Conservation (phyloP, 257 asterid genomes). For the Capsicum chinense region DNA sequence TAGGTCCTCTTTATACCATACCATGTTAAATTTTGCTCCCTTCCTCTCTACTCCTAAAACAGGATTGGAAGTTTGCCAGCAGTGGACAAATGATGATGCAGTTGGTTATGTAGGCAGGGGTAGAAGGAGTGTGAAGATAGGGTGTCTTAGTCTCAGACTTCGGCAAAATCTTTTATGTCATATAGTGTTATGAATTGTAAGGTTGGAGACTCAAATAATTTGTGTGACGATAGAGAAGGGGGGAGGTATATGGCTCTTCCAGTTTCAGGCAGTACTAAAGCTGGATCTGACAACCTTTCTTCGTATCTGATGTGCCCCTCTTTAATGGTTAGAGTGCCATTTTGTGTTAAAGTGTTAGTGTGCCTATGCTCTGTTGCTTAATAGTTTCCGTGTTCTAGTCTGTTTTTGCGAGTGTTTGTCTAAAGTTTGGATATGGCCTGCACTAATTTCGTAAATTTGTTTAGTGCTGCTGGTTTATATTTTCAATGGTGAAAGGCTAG, state of each 20-base stretch:
- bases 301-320: slow-evolving; percentile 15
- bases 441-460: background rate
- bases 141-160: slow-evolving; percentile 10
- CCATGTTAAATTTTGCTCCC: background rate
- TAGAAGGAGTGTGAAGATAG: slow-evolving; percentile 7
- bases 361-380: background rate
- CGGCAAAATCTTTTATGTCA: background rate
- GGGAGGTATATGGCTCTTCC: background rate
- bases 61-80: slow-evolving; percentile 14
- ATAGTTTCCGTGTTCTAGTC: slow-evolving; percentile 7
- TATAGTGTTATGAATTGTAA: background rate
- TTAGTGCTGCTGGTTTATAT: background rate
- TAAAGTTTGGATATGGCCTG: background rate
- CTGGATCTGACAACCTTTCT: slow-evolving; percentile 1
- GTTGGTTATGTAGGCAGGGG: slow-evolving; percentile 9
- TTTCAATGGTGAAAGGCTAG: background rate
- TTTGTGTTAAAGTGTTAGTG: background rate
- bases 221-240: background rate
- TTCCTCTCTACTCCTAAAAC: slow-evolving; percentile 19
- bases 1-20: slow-evolving; percentile 22
- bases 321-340: slow-evolving; percentile 12
- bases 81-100: background rate
- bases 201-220: background rate
- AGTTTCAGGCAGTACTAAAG: slow-evolving; percentile 21
- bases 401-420: background rate